Evolutionary conservation across 225 moss, liverwort and hornwort species (phyloP), one percentile per base, ranked within the genome.

Genomic region (Sphagnum contortum): DNA sequence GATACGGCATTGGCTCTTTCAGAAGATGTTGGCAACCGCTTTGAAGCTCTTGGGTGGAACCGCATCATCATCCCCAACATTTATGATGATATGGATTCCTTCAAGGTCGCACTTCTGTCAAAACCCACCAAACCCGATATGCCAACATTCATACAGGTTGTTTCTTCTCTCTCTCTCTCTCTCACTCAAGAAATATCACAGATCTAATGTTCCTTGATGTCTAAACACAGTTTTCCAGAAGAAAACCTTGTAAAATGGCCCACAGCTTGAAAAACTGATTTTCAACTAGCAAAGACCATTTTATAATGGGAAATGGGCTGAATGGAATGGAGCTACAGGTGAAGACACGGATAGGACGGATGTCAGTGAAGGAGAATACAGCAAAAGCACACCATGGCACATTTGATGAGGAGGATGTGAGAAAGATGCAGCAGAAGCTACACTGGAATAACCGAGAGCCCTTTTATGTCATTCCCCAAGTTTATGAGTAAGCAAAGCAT

Each of bases 331-430:
- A 29, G 29, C 29, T 29, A 11, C 75, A 91, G 88, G 88, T 88
- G 59, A 88, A 86, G 64, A 73, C 88, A 9, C 79, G 73, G 47
- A 86, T 88, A 52, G 91, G 88, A 63, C 72, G 78, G 57, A 81
- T 81, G 7, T 88, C 86, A 0, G 72, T 83, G 45, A 91, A 91
- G 59, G 91, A 91, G 66, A 62, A 68, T 50, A 88, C 86, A 44
- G 62, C 81, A 44, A 88, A 84, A 73, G 88, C 91, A 45, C 88
- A 91, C 66, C 88, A 91, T 52, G 91, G 88, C 61, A 88, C 88
- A 3, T 91, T 91, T 48, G 72, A 73, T 14, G 78, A 82, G 49
- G 88, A 88, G 7, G 91, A 91, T 64, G 91, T 91, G 71, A 88
- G 83, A 73, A 72, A 75, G 3, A 91, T 91, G 86, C 83, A 82